Percentiles rank a stretch among this genome's conserved stretches.
phyloP scores from a whole-genome alignment of 106 monocot species.

The Dioscorea alata region DNA sequence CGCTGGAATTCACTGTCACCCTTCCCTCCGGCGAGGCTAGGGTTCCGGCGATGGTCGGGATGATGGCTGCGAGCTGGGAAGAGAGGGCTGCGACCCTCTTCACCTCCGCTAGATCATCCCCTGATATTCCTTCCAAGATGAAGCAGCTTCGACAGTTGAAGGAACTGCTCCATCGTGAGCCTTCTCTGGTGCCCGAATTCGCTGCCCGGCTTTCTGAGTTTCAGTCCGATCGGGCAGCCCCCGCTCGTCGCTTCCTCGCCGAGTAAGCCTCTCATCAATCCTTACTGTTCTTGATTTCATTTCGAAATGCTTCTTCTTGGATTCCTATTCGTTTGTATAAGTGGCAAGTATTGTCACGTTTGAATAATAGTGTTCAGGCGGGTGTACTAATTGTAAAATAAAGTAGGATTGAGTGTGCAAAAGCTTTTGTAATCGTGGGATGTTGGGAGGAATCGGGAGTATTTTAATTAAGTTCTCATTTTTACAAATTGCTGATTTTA shows the following conservation, averaged over 20 bases:
- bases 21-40: neutral
- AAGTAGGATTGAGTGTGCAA: too few relatives aligned
- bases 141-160: conserved; percentile 52
- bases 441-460: too few relatives aligned
- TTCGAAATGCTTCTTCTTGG: neutral
- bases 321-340: neutral
- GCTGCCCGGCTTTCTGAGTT: conserved; percentile 44
- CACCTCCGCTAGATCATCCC: conserved; percentile 20
- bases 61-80: conserved; percentile 44
- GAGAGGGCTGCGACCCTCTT: conserved; percentile 38
- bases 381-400: too few relatives aligned
- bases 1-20: too few relatives aligned
- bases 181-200: conserved; percentile 48
- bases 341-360: too few relatives aligned
- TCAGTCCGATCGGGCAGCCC: conserved; percentile 41
- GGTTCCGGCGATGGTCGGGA: conserved; percentile 36
- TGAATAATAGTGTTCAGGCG: too few relatives aligned
- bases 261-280: conserved; percentile 47
- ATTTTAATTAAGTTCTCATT: too few relatives aligned
- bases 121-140: conserved; percentile 42
- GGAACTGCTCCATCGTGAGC: conserved; percentile 45
- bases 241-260: conserved; percentile 58
- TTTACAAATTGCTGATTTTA: too few relatives aligned
- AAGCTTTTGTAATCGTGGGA: too few relatives aligned
- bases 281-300: too few relatives aligned